phyloP scores from a whole-genome alignment of 2,329 filamentous ascomycete genomes.

The Fusarium avenaceum region DNA sequence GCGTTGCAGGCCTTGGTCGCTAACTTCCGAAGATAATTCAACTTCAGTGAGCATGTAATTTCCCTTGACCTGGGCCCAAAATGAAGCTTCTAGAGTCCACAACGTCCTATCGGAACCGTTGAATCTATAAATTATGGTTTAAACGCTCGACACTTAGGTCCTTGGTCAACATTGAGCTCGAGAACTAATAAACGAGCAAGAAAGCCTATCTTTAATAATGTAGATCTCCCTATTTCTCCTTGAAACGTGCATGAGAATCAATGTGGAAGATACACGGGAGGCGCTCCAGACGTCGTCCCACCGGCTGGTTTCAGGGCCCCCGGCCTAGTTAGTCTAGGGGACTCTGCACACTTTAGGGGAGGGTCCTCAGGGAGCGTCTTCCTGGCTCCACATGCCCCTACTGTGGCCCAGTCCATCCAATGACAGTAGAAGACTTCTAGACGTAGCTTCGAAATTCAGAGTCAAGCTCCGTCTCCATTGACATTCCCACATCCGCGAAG shows the following conservation, averaged over 20 bases:
- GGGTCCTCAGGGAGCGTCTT: slow-evolving; percentile 17
- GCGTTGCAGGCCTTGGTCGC: slow-evolving; percentile 6
- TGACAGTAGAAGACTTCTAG: neutral
- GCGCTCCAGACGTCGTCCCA: slow-evolving; percentile 28
- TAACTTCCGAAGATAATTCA: slow-evolving; percentile 33
- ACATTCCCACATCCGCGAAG: slow-evolving; percentile 31
- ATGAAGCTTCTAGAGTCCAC: neutral
- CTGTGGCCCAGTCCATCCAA: neutral
- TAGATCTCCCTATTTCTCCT: slow-evolving; percentile 28
- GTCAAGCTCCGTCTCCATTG: slow-evolving; percentile 1
- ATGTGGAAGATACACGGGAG: slow-evolving; percentile 21
- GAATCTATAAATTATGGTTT: neutral
- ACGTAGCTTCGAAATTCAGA: neutral
- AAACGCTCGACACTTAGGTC: neutral
- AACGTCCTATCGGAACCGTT: neutral
- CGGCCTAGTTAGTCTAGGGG: slow-evolving; percentile 16
- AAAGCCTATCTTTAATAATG: slow-evolving; percentile 7
- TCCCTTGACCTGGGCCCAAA: slow-evolving; percentile 21
- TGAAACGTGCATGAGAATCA: slow-evolving; percentile 21
- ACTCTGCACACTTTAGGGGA: slow-evolving; percentile 9
- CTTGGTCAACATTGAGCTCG: too few relatives aligned
- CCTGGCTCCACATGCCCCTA: slow-evolving; percentile 19
- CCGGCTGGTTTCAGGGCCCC: slow-evolving; percentile 38
- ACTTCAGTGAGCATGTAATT: slow-evolving; percentile 36
- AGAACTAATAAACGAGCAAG: neutral